Evolutionary conservation across 176 grass and related monocot species (phyloP).

Genomic region (Lolium multiflorum): DNA sequence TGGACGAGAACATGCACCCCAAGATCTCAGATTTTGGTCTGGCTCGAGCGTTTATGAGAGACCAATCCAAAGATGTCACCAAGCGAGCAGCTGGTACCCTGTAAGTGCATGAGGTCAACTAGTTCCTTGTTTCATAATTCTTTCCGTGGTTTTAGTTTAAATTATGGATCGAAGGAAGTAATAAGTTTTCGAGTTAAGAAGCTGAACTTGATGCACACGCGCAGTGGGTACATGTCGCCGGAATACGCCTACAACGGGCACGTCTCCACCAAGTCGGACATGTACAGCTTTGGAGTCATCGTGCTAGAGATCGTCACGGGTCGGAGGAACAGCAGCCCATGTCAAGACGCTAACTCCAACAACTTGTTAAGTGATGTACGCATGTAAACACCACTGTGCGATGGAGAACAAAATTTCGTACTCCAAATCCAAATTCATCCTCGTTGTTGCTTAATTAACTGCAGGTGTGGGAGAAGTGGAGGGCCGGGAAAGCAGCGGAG

Average conservation of each 20-base stretch:
- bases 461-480: conserved; percentile 51
- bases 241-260: conserved; percentile 41
- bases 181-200: not conserved
- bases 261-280: conserved; percentile 41
- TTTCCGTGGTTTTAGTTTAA: not conserved
- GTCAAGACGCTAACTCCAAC: not conserved
- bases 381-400: not conserved
- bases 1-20: conserved; percentile 40
- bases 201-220: not conserved
- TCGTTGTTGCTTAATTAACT: too few relatives aligned
- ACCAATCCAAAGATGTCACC: not conserved
- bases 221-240: conserved; percentile 41
- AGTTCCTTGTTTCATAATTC: not conserved
- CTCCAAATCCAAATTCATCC: too few relatives aligned
- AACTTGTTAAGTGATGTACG: conserved; percentile 15
- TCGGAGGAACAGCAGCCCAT: not conserved
- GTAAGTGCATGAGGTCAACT: not conserved
- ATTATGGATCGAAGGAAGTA: too few relatives aligned
- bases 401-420: not conserved
- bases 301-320: conserved; percentile 44
- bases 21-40: conserved; percentile 59
- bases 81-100: not conserved
- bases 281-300: conserved; percentile 44
- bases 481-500: not conserved
- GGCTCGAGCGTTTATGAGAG: conserved; percentile 27